Evolutionary conservation across 768 basidiomycete genomes (phyloP).

Genomic region (Podaxis carcinomalis): DNA sequence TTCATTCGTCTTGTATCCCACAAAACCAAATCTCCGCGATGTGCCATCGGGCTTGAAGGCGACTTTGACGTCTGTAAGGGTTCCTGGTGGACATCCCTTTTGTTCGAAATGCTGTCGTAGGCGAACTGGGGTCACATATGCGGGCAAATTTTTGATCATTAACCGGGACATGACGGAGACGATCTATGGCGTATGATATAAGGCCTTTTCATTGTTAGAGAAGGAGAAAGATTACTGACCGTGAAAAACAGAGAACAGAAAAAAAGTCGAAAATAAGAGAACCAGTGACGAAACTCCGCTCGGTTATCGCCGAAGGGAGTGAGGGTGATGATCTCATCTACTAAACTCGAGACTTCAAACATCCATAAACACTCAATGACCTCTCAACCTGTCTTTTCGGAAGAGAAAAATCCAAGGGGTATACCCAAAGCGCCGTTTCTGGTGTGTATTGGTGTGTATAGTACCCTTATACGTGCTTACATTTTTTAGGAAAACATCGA

Average conservation of each 20-base stretch:
- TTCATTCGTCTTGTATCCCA: slow-evolving; percentile 79
- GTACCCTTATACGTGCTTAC: background rate
- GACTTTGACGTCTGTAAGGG: slow-evolving; percentile 84
- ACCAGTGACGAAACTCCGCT: slow-evolving; percentile 15
- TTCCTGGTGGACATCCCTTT: slow-evolving; percentile 54
- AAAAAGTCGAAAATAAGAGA: slow-evolving; percentile 2
- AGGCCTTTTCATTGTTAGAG: background rate
- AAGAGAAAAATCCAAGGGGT: slow-evolving; percentile 78
- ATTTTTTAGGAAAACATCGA: slow-evolving; percentile 73
- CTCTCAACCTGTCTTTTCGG: slow-evolving; percentile 27
- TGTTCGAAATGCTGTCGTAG: slow-evolving; percentile 69
- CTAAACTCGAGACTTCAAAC: background rate
- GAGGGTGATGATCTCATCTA: slow-evolving; percentile 2
- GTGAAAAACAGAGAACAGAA: slow-evolving; percentile 4
- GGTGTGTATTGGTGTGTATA: slow-evolving; percentile 37
- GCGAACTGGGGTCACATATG: slow-evolving; percentile 58
- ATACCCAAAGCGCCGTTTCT: slow-evolving; percentile 96
- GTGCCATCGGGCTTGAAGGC: slow-evolving; percentile 74
- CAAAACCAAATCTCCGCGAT: slow-evolving; percentile 85
- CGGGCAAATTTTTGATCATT: slow-evolving; percentile 77
- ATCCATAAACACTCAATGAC: slow-evolving; percentile 17
- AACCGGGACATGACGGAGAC: slow-evolving; percentile 65
- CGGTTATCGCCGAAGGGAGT: slow-evolving; percentile 18
- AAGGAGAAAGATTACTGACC: slow-evolving; percentile 9
- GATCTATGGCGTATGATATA: background rate